These are phyloP conservation scores for Monilinia fructigena DNA, from an alignment of 2,329 filamentous ascomycete genomes.

Conservation along the genomic window DNA sequence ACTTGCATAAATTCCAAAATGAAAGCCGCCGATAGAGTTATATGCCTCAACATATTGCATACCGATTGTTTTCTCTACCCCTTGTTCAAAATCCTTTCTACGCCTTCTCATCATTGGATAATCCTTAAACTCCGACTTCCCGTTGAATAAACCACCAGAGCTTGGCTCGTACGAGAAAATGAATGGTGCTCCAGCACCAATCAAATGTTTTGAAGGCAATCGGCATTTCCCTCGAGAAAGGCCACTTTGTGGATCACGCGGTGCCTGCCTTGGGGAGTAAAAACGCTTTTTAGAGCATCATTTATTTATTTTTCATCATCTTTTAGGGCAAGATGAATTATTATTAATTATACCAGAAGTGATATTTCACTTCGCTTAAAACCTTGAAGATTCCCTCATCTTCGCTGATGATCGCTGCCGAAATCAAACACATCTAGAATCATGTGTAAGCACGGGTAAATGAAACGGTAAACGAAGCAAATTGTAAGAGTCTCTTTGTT, in stretches of 20 bases:
- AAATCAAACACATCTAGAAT: constrained; percentile 19
- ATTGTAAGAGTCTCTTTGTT: neutral
- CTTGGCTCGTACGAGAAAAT: constrained; percentile 28
- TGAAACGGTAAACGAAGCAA: neutral
- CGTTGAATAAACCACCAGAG: constrained; percentile 29
- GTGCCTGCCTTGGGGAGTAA: too few relatives aligned
- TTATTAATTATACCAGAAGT: neutral
- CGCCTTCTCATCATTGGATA: constrained; percentile 21
- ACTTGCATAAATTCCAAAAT: constrained; percentile 23
- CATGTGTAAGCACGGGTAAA: constrained; percentile 1
- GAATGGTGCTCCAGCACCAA: constrained; percentile 29
- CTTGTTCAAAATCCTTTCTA: constrained; percentile 30
- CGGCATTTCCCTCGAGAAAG: constrained; percentile 21
- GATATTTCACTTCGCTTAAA: constrained; percentile 19
- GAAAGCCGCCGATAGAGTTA: constrained; percentile 33
- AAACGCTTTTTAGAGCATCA: constrained; percentile 2
- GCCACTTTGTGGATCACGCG: constrained; percentile 27
- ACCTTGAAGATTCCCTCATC: constrained; percentile 17
- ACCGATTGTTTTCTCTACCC: constrained; percentile 30
- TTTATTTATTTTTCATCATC: constrained; percentile 12
- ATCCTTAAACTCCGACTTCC: constrained; percentile 22
- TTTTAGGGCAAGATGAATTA: neutral
- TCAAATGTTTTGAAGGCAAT: constrained; percentile 38
- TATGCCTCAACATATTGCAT: constrained; percentile 30
- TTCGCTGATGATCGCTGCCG: constrained; percentile 16